Evolutionary conservation across 2,329 filamentous ascomycete genomes (phyloP).

Genomic region (Cladosporium sp.): DNA sequence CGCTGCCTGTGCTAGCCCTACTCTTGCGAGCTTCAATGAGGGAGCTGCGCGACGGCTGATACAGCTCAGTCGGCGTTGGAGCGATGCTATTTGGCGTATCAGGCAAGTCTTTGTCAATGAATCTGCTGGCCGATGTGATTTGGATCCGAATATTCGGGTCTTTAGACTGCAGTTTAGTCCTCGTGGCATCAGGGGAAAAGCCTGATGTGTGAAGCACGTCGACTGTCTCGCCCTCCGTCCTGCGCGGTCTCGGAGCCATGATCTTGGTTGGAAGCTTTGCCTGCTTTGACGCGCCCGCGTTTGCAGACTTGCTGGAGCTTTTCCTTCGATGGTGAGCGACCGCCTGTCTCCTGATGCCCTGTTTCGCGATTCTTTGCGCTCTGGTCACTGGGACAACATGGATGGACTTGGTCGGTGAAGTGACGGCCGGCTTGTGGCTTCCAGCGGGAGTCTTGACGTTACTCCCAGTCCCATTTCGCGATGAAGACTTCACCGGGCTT

Average conservation of each 20-base stretch:
- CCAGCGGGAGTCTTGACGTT: not conserved
- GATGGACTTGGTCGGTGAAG: not conserved
- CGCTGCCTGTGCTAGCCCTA: not conserved
- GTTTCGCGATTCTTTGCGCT: slow-evolving; percentile 4
- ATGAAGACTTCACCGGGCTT: slow-evolving; percentile 10
- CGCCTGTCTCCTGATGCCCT: not conserved
- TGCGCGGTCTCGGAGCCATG: slow-evolving; percentile 1
- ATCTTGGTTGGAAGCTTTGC: not conserved
- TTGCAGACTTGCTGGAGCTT: not conserved
- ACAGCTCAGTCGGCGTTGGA: slow-evolving; percentile 22
- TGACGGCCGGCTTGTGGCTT: not conserved
- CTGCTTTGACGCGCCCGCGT: not conserved
- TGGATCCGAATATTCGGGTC: slow-evolving; percentile 13
- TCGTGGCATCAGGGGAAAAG: slow-evolving; percentile 21
- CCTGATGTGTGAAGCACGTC: slow-evolving; percentile 29
- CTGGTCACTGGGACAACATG: not conserved
- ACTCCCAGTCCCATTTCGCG: slow-evolving; percentile 14
- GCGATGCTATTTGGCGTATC: slow-evolving; percentile 20
- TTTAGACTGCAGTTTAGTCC: slow-evolving; percentile 12
- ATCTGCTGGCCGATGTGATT: slow-evolving; percentile 22
- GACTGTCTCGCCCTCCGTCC: slow-evolving; percentile 26
- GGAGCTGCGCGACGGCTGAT: slow-evolving; percentile 13
- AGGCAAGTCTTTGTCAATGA: slow-evolving; percentile 22
- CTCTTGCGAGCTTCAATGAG: not conserved
- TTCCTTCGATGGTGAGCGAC: not conserved